A percentile compares a stretch with the other conserved stretches of the same genome.
phyloP scores from a whole-genome alignment of 495 filamentous ascomycete species.

The Thozetella sp. region DNA sequence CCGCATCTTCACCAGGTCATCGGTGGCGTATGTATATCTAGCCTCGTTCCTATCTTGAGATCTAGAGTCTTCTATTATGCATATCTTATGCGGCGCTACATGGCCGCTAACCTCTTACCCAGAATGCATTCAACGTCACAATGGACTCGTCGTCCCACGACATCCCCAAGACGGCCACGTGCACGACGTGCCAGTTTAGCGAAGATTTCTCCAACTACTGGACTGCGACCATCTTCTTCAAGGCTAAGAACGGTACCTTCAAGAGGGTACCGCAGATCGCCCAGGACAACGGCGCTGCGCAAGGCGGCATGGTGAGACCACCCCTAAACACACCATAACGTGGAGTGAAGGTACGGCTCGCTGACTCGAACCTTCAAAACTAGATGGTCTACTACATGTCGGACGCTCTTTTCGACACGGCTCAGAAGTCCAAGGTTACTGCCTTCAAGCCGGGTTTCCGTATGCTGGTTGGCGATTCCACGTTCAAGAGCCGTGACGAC shows the following conservation, averaged over 20 bases:
- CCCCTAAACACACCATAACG: background rate
- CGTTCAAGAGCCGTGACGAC: slow-evolving; percentile 27
- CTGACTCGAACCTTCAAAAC: background rate
- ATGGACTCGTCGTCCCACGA: slow-evolving; percentile 29
- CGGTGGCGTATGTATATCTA: slow-evolving; percentile 51
- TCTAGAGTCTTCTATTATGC: background rate
- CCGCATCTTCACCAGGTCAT: slow-evolving; percentile 40
- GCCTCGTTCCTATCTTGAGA: slow-evolving; percentile 38
- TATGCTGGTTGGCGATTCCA: slow-evolving; percentile 38
- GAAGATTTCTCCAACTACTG: slow-evolving; percentile 43
- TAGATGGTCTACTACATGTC: slow-evolving; percentile 54
- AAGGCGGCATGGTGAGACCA: slow-evolving; percentile 32
- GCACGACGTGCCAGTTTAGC: slow-evolving; percentile 32
- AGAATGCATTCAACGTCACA: slow-evolving; percentile 33
- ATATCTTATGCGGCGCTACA: background rate
- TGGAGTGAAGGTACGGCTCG: background rate
- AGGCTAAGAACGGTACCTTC: slow-evolving; percentile 31
- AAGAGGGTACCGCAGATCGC: slow-evolving; percentile 38
- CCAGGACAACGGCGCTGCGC: slow-evolving; percentile 36
- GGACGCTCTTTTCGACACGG: slow-evolving; percentile 45
- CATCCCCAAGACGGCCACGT: slow-evolving; percentile 26
- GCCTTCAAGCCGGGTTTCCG: slow-evolving; percentile 50
- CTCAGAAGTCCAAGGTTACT: slow-evolving; percentile 42
- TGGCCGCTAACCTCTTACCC: slow-evolving; percentile 4
- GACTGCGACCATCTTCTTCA: slow-evolving; percentile 37